Percentiles rank a stretch among this genome's conserved stretches.
These are phyloP conservation scores for Magnaporthiopsis rhizophila DNA, from an alignment of 2,329 filamentous ascomycete genomes.

Conservation along the genomic window DNA sequence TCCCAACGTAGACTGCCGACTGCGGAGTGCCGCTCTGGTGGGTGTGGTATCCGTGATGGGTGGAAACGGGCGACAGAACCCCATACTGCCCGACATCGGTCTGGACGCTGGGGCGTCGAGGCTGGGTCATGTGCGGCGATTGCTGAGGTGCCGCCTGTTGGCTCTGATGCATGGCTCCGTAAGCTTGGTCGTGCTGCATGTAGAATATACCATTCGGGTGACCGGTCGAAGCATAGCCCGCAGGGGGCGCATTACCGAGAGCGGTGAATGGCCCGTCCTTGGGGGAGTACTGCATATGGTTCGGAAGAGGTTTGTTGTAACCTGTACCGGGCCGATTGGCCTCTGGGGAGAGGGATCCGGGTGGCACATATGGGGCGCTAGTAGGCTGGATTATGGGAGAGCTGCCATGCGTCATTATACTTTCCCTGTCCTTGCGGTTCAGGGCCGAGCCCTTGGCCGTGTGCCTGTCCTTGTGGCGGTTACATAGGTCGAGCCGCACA, in stretches of 20 bases:
- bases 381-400: background rate
- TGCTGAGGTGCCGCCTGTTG: conserved; percentile 25
- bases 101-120: conserved; percentile 38
- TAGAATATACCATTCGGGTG: conserved; percentile 18
- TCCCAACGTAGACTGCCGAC: conserved; percentile 43
- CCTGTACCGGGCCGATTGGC: conserved; percentile 33
- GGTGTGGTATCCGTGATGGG: conserved; percentile 36
- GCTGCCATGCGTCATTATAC: conserved; percentile 38
- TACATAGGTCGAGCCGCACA: conserved; percentile 86
- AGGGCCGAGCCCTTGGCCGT: conserved; percentile 71
- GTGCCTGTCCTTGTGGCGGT: conserved; percentile 75
- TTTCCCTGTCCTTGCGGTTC: conserved; percentile 70
- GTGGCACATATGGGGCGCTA: conserved; percentile 25
- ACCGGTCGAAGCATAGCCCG: background rate
- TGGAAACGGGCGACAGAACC: conserved; percentile 43
- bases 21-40: conserved; percentile 38
- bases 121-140: conserved; percentile 33
- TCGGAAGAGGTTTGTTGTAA: conserved; percentile 25
- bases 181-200: conserved; percentile 31
- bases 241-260: conserved; percentile 22
- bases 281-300: conserved; percentile 10
- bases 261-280: background rate
- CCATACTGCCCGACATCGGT: conserved; percentile 40
- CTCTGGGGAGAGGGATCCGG: conserved; percentile 39
- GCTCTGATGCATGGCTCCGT: conserved; percentile 19